Evolutionary conservation across 192 early-diverging fungal genomes (phyloP).

Genomic region (Piromyces sp.): DNA sequence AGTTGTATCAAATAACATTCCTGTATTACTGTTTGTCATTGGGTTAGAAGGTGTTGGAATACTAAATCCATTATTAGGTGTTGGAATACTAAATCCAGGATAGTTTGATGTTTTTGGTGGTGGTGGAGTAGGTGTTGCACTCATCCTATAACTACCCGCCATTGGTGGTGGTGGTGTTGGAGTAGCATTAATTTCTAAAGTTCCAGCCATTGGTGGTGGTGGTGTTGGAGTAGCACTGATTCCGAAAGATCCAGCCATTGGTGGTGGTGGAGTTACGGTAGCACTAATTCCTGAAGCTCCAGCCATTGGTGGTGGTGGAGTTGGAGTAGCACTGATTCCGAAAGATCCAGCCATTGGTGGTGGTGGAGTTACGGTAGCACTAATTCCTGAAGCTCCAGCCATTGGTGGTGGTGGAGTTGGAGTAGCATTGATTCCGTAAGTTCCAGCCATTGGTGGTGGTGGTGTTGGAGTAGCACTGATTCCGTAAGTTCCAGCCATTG

Average conservation of each 20-base stretch:
- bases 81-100: not conserved
- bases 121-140: no score
- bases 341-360: no score
- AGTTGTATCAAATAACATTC: no score
- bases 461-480: not conserved
- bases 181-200: no score
- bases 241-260: no score
- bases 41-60: not conserved
- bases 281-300: not conserved
- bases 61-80: not conserved
- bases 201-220: no score
- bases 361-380: no score
- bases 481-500: not conserved
- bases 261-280: not conserved
- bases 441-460: not conserved
- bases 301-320: not conserved
- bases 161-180: no score
- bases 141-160: no score
- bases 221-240: no score
- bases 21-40: not conserved
- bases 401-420: not conserved
- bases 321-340: not conserved
- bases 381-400: not conserved
- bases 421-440: no score
- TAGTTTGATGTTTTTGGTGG: not conserved